Percentiles rank a stretch among this genome's conserved stretches.
These are phyloP conservation scores for Teunomyces atbi DNA, from an alignment of 805 yeast species.

Conservation along the genomic window DNA sequence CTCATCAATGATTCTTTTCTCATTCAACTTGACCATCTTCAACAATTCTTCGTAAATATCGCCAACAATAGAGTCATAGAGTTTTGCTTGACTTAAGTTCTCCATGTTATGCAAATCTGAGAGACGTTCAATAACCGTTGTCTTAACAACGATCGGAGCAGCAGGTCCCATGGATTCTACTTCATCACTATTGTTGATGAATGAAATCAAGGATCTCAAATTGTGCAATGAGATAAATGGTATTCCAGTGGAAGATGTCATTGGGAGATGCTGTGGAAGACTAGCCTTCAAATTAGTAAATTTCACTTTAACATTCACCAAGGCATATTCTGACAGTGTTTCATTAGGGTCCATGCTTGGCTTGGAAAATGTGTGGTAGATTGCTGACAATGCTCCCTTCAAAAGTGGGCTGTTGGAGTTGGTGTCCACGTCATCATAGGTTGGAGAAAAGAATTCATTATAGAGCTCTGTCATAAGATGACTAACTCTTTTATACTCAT, in stretches of 20 bases:
- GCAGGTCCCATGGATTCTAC: slow-evolving; percentile 5
- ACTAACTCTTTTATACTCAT: slow-evolving; percentile 22
- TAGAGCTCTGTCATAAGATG: slow-evolving; percentile 27
- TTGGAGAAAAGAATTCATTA: slow-evolving; percentile 20
- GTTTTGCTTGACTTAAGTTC: slow-evolving; percentile 41
- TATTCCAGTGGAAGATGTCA: slow-evolving; percentile 48
- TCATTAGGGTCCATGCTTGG: slow-evolving; percentile 13
- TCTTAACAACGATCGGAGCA: slow-evolving; percentile 34
- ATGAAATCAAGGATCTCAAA: slow-evolving; percentile 58
- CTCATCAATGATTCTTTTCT: slow-evolving; percentile 41
- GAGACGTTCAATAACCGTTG: slow-evolving; percentile 40
- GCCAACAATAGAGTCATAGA: slow-evolving; percentile 51
- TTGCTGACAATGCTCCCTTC: slow-evolving; percentile 40
- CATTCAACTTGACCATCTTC: slow-evolving; percentile 54
- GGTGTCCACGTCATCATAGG: slow-evolving; percentile 1
- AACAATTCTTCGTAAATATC: slow-evolving; percentile 58
- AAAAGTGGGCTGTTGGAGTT: slow-evolving; percentile 23
- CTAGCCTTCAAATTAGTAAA: slow-evolving; percentile 62
- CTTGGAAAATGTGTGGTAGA: slow-evolving; percentile 38
- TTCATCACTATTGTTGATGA: slow-evolving; percentile 48
- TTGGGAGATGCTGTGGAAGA: slow-evolving; percentile 47
- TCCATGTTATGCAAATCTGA: slow-evolving; percentile 37
- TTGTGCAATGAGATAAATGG: slow-evolving; percentile 60
- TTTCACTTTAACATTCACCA: slow-evolving; percentile 64
- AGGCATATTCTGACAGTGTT: slow-evolving; percentile 46